Conservation (phyloP, 345 rosid species). For the Hypericum androsaemum region DNA sequence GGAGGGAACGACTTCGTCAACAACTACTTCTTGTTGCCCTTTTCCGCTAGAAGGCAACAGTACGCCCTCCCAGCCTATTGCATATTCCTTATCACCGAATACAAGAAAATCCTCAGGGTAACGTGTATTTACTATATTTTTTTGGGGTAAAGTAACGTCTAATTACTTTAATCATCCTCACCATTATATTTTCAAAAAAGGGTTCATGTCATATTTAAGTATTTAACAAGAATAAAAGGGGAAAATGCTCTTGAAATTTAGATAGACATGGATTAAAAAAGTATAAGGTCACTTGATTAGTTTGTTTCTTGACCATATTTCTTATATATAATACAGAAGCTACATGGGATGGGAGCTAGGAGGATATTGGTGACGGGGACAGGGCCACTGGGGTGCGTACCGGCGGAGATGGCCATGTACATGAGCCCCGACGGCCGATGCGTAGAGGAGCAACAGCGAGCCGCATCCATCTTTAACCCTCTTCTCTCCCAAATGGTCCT, state of each 20-base stretch:
- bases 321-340: constrained; percentile 22
- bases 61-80: constrained; percentile 35
- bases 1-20: constrained; percentile 67
- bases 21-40: constrained; percentile 43
- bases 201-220: too few species aligned
- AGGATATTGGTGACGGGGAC: constrained; percentile 45
- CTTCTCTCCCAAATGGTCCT: too few species aligned
- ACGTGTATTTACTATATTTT: neutral
- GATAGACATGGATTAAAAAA: too few species aligned
- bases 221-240: too few species aligned
- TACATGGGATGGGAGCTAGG: constrained; percentile 29
- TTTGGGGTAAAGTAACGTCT: neutral
- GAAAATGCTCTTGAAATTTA: too few species aligned
- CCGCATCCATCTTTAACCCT: too few species aligned
- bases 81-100: constrained; percentile 35
- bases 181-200: too few species aligned
- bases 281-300: too few species aligned
- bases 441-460: too few species aligned
- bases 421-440: constrained; percentile 17
- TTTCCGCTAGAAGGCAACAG: constrained; percentile 41
- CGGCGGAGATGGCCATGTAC: constrained; percentile 36
- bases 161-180: too few species aligned
- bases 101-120: constrained; percentile 33
- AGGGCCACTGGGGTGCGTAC: constrained; percentile 43
- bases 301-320: constrained; percentile 10